Percentiles rank a stretch among this genome's conserved stretches.
phyloP scores from a whole-genome alignment of 2,329 filamentous ascomycete species.

The Ophiobolus disseminans region DNA sequence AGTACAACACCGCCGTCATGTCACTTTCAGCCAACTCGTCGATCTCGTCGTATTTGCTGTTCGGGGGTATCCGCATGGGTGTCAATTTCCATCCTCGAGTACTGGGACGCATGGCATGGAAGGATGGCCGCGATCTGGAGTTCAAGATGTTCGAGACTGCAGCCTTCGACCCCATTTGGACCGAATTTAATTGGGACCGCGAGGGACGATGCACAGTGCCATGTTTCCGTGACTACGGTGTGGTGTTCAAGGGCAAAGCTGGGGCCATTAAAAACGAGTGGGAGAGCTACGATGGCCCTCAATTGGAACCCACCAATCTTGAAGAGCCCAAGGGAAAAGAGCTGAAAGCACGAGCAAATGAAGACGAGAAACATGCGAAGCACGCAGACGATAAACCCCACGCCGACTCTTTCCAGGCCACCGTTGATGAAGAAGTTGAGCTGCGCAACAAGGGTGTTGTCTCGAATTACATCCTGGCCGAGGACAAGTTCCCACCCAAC shows the following conservation, averaged over 20 bases:
- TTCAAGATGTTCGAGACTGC: conserved; percentile 65
- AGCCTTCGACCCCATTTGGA: conserved; percentile 65
- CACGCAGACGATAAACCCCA: conserved; percentile 30
- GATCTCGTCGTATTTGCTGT: conserved; percentile 62
- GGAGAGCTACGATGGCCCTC: conserved; percentile 59
- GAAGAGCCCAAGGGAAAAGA: conserved; percentile 36
- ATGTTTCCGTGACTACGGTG: conserved; percentile 61
- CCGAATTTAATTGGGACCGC: conserved; percentile 62
- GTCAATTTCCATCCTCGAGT: conserved; percentile 65
- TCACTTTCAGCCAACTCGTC: conserved; percentile 63
- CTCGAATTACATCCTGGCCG: conserved; percentile 55
- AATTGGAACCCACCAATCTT: conserved; percentile 47
- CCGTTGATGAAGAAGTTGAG: conserved; percentile 49
- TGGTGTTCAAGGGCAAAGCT: conserved; percentile 59
- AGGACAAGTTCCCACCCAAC: conserved; percentile 63
- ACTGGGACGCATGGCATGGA: conserved; percentile 64
- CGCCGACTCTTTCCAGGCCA: conserved; percentile 51
- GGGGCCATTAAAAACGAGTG: conserved; percentile 59
- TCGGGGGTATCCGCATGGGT: conserved; percentile 64
- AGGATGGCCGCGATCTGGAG: conserved; percentile 61
- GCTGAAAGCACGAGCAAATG: conserved; percentile 29
- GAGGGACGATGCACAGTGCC: conserved; percentile 62
- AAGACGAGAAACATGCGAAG: conserved; percentile 34
- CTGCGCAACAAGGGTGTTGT: conserved; percentile 51
- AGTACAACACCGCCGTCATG: conserved; percentile 66